Base-by-base conservation (phyloP, 2,329 filamentous ascomycete species). In the Neopestalotiopsis clavispora region DNA sequence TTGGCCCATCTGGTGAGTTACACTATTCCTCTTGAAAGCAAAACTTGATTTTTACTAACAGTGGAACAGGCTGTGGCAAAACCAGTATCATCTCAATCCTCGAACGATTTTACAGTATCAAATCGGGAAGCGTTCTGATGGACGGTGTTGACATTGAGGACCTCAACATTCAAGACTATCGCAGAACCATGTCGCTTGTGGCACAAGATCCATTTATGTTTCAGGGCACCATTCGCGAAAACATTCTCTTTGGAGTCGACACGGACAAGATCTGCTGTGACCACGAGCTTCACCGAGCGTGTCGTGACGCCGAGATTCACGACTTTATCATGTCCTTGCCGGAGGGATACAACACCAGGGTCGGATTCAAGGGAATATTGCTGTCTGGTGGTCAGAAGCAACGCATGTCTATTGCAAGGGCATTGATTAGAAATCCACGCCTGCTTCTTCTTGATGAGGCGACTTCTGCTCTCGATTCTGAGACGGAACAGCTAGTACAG, bases 131-230 rank as follows among this genome's bases (percentile, higher is more conserved):
- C 3, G 90, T 96, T 67, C 81, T 89, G 0, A 87, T 89, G 76
- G 90, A 93, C 74, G 88, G 85, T 5, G 82, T 84, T 62, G 84
- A 91, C 72, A 88, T 94, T 56, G 78, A 83, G 1, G 78, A 84
- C 3, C 80, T 93, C 66, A 86, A 90, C 62, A 82, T 92, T 0
- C 82, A 82, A 66, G 80, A 85, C 40, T 94, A 94, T 75, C 87
- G 92, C 52, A 85, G 85, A 69, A 80, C 87, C 20, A 84, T 94
- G 20, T 91, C 91, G 0, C 85, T 95, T 0, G 92, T 95, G 0
- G 89, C 91, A 1, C 92, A 95, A 77, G 92, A 95, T 75, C 86
- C 92, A 9, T 90, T 89, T 0, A 83, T 95, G 0, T 94, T 93
- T 73, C 88, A 90, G 76, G 90, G 89, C 70, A 80, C 73, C 7